A percentile compares a stretch with the other conserved stretches of the same genome.
These are phyloP conservation scores for Colletotrichum acutatum DNA, from an alignment of 2,329 filamentous ascomycete species.

Conservation along the genomic window DNA sequence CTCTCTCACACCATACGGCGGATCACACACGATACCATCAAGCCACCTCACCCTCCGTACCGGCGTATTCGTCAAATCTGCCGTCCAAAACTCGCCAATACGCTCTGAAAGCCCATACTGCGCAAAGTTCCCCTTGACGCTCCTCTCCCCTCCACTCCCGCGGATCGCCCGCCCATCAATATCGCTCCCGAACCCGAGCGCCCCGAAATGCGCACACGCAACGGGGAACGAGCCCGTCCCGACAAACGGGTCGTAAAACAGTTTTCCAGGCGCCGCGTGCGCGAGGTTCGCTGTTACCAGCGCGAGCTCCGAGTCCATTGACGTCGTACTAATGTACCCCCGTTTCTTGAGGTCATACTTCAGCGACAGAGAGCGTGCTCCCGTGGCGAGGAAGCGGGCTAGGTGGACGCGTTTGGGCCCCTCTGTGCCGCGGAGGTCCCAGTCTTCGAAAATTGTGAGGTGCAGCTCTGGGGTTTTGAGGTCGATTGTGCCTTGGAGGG, in stretches of 20 bases:
- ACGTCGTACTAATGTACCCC: conserved; percentile 93
- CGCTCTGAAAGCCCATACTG: conserved; percentile 78
- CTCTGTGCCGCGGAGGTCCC: conserved; percentile 66
- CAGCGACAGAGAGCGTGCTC: conserved; percentile 73
- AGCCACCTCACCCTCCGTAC: conserved; percentile 71
- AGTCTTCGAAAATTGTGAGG: conserved; percentile 88
- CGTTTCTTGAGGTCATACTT: conserved; percentile 93
- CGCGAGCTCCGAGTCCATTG: conserved; percentile 95
- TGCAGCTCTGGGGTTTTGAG: conserved; percentile 79
- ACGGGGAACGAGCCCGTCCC: conserved; percentile 94
- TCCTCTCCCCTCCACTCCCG: conserved; percentile 69
- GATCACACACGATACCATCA: conserved; percentile 94
- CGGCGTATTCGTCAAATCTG: conserved; percentile 90
- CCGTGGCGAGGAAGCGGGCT: conserved; percentile 75
- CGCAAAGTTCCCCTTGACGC: conserved; percentile 76
- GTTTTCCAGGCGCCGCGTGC: conserved; percentile 80
- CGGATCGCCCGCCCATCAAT: conserved; percentile 92
- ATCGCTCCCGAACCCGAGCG: conserved; percentile 85
- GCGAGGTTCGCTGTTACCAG: conserved; percentile 93
- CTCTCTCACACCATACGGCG: conserved; percentile 94
- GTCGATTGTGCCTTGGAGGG: conserved; percentile 80
- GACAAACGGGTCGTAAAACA: conserved; percentile 96
- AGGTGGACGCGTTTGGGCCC: conserved; percentile 65
- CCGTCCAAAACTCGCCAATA: conserved; percentile 83
- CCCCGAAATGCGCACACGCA: conserved; percentile 90